phyloP scores from a whole-genome alignment of 257 asterid species.

The Fraxinus excelsior region DNA sequence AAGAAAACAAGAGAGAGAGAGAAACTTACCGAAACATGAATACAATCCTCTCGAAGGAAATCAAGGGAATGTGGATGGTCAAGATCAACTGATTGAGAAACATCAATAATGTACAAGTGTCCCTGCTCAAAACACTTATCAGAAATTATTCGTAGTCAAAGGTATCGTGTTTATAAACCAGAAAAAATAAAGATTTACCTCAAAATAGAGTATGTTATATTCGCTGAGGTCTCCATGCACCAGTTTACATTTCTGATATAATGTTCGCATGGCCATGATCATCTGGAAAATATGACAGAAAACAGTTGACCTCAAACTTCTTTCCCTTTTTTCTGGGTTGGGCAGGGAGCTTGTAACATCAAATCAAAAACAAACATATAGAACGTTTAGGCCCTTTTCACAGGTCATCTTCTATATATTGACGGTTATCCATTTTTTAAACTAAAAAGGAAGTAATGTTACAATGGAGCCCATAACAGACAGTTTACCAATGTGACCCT shows the following conservation, averaged over 20 bases:
- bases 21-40: constrained; percentile 77
- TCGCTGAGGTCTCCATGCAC: constrained; percentile 98
- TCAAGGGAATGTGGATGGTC: constrained; percentile 96
- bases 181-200: constrained; percentile 46
- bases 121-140: constrained; percentile 51
- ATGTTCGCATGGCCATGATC: constrained; percentile 72
- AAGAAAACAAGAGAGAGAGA: background rate
- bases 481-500: background rate
- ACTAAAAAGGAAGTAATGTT: background rate
- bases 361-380: background rate
- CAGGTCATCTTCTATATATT: background rate
- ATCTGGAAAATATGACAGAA: constrained; percentile 45
- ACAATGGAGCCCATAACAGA: background rate
- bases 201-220: constrained; percentile 82
- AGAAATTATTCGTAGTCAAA: background rate
- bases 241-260: constrained; percentile 93
- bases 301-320: background rate
- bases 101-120: constrained; percentile 89
- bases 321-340: background rate
- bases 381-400: background rate
- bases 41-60: constrained; percentile 86
- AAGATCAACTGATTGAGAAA: constrained; percentile 95
- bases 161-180: background rate
- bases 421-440: background rate
- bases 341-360: constrained; percentile 4